Evolutionary conservation across 2,329 filamentous ascomycete genomes (phyloP), one percentile per base, ranked within the genome.

Genomic region (Pseudocercospora pini-densiflorae): DNA sequence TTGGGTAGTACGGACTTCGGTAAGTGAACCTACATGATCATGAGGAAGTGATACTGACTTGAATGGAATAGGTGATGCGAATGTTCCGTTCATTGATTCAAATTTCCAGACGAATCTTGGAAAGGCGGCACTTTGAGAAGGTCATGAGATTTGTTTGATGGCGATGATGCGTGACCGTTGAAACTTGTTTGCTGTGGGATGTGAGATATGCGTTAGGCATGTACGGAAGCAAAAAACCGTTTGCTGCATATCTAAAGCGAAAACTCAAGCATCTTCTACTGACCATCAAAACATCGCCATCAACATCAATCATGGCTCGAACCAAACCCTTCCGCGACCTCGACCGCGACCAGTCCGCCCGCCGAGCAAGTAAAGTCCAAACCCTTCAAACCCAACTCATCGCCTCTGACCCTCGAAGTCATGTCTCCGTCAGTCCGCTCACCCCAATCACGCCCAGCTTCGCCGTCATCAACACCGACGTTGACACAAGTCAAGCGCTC

Each of bases 21-120:
- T 68, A 16, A 61, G 66, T 68, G 19, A 19, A 36, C 7, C 23
- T 5, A 24, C 12, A 5, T 21, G 12, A 24, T 10, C 36, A 27
- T 24, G 36, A 21, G 12, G 29, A 14, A 59, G 6, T 62, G 62
- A 14, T 23, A 24, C 61, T 60, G 51, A 66, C 57, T 19, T n/a
- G 16, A 1, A 7, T 5, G 12, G 29, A 9, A 51, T 16, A 68
- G 68, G 66, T 0, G 62, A 64, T 58, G 83, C 80, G 2, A 84
- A 78, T 64, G 82, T 84, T 57, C 81, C 82, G 4, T 84, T 85
- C 65, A 81, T 81, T 68, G 80, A 85, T 70, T 71, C 68, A 1
- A 82, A 81, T n/a, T 84, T 84, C 67, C 70, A 76, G n/a, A 78
- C 59, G 2, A 85, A 86, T 69, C 70, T 87, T n/a, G 75, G 61